Evolutionary conservation across 2,329 filamentous ascomycete genomes (phyloP).

Genomic region (Talaromyces sp.): DNA sequence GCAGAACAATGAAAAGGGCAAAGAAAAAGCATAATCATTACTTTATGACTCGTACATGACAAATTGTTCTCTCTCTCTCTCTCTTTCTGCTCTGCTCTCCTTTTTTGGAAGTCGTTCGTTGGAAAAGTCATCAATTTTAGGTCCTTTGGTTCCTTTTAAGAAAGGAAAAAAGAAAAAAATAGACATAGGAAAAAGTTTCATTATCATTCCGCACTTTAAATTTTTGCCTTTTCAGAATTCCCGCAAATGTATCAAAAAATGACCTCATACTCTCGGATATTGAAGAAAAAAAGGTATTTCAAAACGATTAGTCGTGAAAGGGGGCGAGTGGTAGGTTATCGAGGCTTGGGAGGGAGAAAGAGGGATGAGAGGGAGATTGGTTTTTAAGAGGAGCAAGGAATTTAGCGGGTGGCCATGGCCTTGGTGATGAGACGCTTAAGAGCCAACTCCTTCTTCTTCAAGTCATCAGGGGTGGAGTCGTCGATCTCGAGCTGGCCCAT

Average conservation of each 20-base stretch:
- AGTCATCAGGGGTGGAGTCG: slow-evolving; percentile 85
- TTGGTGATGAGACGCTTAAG: slow-evolving; percentile 98
- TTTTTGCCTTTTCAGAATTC: slow-evolving; percentile 6
- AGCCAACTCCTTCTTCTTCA: slow-evolving; percentile 99
- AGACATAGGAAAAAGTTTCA: slow-evolving; percentile 19
- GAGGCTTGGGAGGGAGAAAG: not conserved
- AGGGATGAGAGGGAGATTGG: not conserved
- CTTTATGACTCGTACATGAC: slow-evolving; percentile 10
- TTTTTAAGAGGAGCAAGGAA: not conserved
- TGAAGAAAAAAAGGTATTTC: not conserved
- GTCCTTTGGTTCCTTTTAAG: not conserved
- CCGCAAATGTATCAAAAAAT: slow-evolving; percentile 9
- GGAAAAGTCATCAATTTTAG: slow-evolving; percentile 9
- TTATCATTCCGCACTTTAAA: slow-evolving; percentile 15
- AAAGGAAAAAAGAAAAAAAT: not conserved
- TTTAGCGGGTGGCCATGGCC: slow-evolving; percentile 90
- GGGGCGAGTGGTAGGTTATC: not conserved
- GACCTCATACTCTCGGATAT: not conserved
- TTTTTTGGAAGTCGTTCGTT: not conserved
- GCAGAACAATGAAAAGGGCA: not conserved
- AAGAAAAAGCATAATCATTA: slow-evolving; percentile 12
- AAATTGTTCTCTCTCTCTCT: not conserved
- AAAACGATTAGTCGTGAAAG: slow-evolving; percentile 8
- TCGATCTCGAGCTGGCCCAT: slow-evolving; percentile 97
- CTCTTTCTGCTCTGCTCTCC: not conserved